These are phyloP conservation scores for Fusarium nisikadoi DNA, from an alignment of 2,329 filamentous ascomycete genomes.

Conservation along the genomic window DNA sequence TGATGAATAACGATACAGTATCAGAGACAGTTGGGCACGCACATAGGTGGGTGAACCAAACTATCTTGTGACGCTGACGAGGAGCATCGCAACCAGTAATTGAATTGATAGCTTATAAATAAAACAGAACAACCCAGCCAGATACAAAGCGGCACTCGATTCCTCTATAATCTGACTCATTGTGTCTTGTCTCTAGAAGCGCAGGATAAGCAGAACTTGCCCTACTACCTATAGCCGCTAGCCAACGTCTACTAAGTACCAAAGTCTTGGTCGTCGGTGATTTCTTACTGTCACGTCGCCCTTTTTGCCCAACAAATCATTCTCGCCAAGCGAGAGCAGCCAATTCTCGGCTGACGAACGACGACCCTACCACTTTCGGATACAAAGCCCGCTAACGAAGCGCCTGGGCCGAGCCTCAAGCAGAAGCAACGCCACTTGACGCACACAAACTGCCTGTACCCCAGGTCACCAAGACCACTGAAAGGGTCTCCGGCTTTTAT, in stretches of 20 bases:
- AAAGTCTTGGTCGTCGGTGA: background rate
- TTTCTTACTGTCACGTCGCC: background rate
- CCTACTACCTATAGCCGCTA: background rate
- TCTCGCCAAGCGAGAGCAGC: conserved; percentile 5
- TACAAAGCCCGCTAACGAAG: background rate
- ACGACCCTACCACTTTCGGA: background rate
- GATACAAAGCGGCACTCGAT: conserved; percentile 20
- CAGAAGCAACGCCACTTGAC: conserved; percentile 13
- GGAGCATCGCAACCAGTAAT: background rate
- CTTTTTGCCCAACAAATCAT: conserved; percentile 6
- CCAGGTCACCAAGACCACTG: conserved; percentile 3
- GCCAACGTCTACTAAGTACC: background rate
- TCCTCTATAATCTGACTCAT: conserved; percentile 19
- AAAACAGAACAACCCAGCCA: conserved; percentile 1
- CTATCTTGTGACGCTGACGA: conserved; percentile 33
- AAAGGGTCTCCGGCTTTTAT: conserved; percentile 2
- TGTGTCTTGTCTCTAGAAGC: background rate
- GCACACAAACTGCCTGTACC: conserved; percentile 8
- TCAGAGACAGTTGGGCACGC: conserved; percentile 21
- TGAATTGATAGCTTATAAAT: conserved; percentile 28
- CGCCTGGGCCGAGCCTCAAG: conserved; percentile 28
- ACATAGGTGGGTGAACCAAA: background rate
- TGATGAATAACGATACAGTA: conserved; percentile 28
- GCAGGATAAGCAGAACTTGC: background rate
- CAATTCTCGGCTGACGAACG: conserved; percentile 9